These are phyloP conservation scores for Auriscalpium orientale DNA, from an alignment of 768 basidiomycete species.

Conservation along the genomic window DNA sequence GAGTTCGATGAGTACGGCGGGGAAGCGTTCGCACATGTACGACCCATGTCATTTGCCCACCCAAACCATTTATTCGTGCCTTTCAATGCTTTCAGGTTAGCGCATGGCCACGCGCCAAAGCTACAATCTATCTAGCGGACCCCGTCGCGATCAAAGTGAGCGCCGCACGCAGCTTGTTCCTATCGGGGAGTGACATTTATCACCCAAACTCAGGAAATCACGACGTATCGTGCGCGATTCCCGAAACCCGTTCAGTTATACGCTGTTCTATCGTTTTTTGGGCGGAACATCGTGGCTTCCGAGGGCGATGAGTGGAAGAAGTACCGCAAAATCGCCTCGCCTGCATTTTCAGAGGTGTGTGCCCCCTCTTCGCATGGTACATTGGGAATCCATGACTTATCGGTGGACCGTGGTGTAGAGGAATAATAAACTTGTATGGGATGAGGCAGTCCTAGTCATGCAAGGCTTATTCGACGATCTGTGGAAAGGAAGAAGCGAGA, in stretches of 20 bases:
- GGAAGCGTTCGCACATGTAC: not conserved
- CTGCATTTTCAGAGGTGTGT: conserved; percentile 56
- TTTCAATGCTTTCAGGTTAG: not conserved
- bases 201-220: conserved; percentile 36
- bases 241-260: conserved; percentile 49
- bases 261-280: conserved; percentile 39
- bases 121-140: conserved; percentile 4
- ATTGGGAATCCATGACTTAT: not conserved
- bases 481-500: conserved; percentile 35
- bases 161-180: not conserved
- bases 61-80: not conserved
- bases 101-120: not conserved
- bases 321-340: conserved; percentile 53
- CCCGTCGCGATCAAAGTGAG: conserved; percentile 7
- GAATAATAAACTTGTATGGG: conserved; percentile 33
- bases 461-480: conserved; percentile 30
- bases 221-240: conserved; percentile 40
- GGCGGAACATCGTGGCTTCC: conserved; percentile 55
- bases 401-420: conserved; percentile 15
- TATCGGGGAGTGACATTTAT: not conserved
- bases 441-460: conserved; percentile 27
- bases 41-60: not conserved
- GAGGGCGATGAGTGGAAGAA: conserved; percentile 63
- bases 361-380: not conserved
- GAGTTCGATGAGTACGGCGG: conserved; percentile 1